Base-by-base conservation (phyloP, 257 asterid genomes). In the Perilla frutescens region DNA sequence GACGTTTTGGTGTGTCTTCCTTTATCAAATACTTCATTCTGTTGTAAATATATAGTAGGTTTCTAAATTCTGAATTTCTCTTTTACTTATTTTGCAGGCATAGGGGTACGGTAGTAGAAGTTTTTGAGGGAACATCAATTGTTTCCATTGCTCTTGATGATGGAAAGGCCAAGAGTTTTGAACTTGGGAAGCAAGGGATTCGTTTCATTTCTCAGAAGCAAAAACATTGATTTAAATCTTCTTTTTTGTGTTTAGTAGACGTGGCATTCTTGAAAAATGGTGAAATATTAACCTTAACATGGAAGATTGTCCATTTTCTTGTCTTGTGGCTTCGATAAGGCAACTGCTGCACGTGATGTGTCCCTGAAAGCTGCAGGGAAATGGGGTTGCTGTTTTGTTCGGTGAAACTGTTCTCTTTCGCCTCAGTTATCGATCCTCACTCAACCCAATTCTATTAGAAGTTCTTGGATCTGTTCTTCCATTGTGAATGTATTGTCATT, bases 141-240 rank as follows among this genome's bases (percentile, higher is more conserved):
- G 91, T 92, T 50, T 86, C 96, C 54, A 89, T 94, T 53, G 85
- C 84, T 53, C 87, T 91, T 32, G 98, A 94, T 76, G 90, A 89
- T 65, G 99, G 98, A 61, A 83, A 81, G 66, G n/a, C 85, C 72
- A 86, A 77, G 81, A 89, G 77, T 62, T 87, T 85, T 72, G 97
- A 92, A 81, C 93, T 95, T 1, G 98, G 98, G 77, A 90, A 92
- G 79, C 99, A 95, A 82, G 96, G 96, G 55, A 87, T 95, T 64
- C 92, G 97, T 43, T 95, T 92, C 47, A 89, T 95, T 53, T 83
- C 96, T 76, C 96, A 89, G 83, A 95, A 95, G 83, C 92, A 84
- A 50, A 84, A 78, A 66, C 88, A 79, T 63, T 82, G 78, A 82
- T 74, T 54, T 63, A 8, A n/a, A 31, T 60, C 53, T 56, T 55